These are phyloP conservation scores for Aspergillus brasiliensis DNA, from an alignment of 2,329 filamentous ascomycete genomes.

Conservation along the genomic window DNA sequence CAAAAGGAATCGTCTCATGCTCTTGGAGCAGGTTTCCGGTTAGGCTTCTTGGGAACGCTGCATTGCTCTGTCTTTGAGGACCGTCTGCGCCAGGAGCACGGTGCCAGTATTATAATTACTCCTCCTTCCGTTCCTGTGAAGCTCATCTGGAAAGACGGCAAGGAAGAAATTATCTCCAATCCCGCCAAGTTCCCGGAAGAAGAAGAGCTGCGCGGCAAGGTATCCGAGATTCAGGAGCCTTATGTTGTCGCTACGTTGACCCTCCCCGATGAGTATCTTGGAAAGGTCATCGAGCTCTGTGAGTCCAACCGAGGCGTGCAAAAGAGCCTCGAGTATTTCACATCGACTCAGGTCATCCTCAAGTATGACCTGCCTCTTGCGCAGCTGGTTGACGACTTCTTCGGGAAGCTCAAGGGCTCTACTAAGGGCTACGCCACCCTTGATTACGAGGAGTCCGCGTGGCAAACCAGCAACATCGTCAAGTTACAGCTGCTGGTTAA, in stretches of 20 bases:
- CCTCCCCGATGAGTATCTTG: constrained; percentile 89
- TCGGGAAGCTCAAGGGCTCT: constrained; percentile 89
- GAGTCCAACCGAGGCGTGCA: constrained; percentile 87
- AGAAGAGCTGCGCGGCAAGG: constrained; percentile 56
- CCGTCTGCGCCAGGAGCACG: constrained; percentile 89
- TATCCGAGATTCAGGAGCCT: constrained; percentile 68
- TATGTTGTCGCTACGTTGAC: constrained; percentile 85
- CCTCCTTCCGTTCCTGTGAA: constrained; percentile 94
- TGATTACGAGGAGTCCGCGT: constrained; percentile 95
- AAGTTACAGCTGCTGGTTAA: constrained; percentile 95
- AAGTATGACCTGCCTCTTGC: constrained; percentile 88
- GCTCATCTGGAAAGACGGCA: constrained; percentile 76
- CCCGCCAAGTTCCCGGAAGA: constrained; percentile 85
- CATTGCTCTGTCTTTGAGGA: constrained; percentile 99
- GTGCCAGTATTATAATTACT: constrained; percentile 92
- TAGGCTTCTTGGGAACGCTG: constrained; percentile 93
- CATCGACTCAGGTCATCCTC: constrained; percentile 86
- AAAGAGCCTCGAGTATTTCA: constrained; percentile 86
- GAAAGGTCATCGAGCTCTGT: constrained; percentile 92
- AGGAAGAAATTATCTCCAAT: constrained; percentile 76
- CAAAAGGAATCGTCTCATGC: constrained; percentile 95
- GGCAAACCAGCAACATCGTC: constrained; percentile 74
- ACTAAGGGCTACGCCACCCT: constrained; percentile 95
- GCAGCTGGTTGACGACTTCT: constrained; percentile 93
- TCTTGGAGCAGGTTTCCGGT: constrained; percentile 86